Evolutionary conservation across 2,329 filamentous ascomycete species (phyloP).

Genomic region (Sphaerostilbella broomeana): DNA sequence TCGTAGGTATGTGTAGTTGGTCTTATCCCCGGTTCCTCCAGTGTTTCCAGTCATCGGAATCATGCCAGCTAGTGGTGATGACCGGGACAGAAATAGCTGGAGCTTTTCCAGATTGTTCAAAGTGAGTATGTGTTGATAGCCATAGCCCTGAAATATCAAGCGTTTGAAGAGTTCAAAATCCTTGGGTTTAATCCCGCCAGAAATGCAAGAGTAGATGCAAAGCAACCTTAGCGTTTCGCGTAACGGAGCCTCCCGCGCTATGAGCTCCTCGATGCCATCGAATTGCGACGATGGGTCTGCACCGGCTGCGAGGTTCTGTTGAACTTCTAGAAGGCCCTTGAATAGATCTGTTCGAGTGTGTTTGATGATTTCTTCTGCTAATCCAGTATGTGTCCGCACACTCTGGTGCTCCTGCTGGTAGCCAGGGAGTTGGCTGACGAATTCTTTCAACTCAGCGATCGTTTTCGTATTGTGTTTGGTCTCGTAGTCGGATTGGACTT

Average conservation of each 20-base stretch:
- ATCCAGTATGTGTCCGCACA: conserved; percentile 81
- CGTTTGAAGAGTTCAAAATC: conserved; percentile 88
- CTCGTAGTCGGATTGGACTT: conserved; percentile 80
- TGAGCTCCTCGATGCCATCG: conserved; percentile 88
- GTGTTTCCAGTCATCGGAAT: conserved; percentile 63
- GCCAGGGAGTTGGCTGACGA: conserved; percentile 85
- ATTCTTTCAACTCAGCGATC: conserved; percentile 84
- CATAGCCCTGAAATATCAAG: conserved; percentile 84
- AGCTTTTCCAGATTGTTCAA: conserved; percentile 83
- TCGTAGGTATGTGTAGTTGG: conserved; percentile 83
- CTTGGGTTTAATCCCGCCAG: conserved; percentile 78
- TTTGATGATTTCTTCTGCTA: conserved; percentile 94
- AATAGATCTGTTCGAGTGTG: conserved; percentile 86
- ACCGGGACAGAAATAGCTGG: conserved; percentile 72
- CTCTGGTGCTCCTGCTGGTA: conserved; percentile 93
- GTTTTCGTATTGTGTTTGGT: conserved; percentile 83
- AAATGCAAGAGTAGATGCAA: conserved; percentile 86
- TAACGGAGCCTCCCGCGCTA: conserved; percentile 76
- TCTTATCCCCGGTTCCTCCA: conserved; percentile 58
- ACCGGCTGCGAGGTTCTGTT: conserved; percentile 90
- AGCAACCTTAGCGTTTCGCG: conserved; percentile 76
- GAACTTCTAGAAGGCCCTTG: conserved; percentile 80
- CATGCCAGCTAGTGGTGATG: conserved; percentile 71
- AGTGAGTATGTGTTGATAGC: conserved; percentile 89
- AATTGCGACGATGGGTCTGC: conserved; percentile 84